A percentile compares a stretch with the other conserved stretches of the same genome.
Evolutionary conservation across 2,329 filamentous ascomycete genomes (phyloP).

Genomic region (Ascomycota sp.): DNA sequence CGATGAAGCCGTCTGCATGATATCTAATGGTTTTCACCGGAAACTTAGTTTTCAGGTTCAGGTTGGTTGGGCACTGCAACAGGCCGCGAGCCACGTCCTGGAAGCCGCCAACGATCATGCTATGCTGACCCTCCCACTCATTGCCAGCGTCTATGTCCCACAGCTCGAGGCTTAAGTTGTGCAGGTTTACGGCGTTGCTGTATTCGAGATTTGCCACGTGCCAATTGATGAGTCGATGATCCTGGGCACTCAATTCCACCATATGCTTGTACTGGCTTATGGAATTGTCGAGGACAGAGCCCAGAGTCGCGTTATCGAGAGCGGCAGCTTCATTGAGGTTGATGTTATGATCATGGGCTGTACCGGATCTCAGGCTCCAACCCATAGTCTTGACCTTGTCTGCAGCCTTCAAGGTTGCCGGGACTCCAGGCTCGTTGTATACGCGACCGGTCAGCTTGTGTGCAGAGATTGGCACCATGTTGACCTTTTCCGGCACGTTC

Average conservation of each 20-base stretch:
- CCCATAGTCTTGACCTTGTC: slow-evolving; percentile 64
- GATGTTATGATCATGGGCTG: slow-evolving; percentile 43
- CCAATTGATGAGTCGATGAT: slow-evolving; percentile 88
- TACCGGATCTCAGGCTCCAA: slow-evolving; percentile 51
- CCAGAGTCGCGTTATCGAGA: slow-evolving; percentile 51
- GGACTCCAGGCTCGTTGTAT: slow-evolving; percentile 49
- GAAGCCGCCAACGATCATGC: slow-evolving; percentile 84
- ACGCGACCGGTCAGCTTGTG: slow-evolving; percentile 53
- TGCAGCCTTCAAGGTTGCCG: slow-evolving; percentile 51
- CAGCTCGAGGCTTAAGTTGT: slow-evolving; percentile 66
- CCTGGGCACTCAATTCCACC: slow-evolving; percentile 64
- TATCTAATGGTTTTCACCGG: slow-evolving; percentile 52
- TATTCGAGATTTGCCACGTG: slow-evolving; percentile 97
- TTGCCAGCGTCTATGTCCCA: slow-evolving; percentile 98
- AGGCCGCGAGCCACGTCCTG: slow-evolving; percentile 81
- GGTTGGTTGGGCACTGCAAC: slow-evolving; percentile 51
- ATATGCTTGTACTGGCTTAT: slow-evolving; percentile 71
- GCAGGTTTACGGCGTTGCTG: slow-evolving; percentile 79
- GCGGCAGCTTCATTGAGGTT: slow-evolving; percentile 47
- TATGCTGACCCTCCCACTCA: slow-evolving; percentile 89
- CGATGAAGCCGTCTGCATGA: slow-evolving; percentile 25
- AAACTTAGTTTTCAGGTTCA: slow-evolving; percentile 58
- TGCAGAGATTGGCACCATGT: slow-evolving; percentile 42
- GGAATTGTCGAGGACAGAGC: slow-evolving; percentile 82
- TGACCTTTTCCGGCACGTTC: slow-evolving; percentile 28